Evolutionary conservation across 1,284 basidiomycete genomes (phyloP).

Genomic region (Ceratobasidium papillatum): DNA sequence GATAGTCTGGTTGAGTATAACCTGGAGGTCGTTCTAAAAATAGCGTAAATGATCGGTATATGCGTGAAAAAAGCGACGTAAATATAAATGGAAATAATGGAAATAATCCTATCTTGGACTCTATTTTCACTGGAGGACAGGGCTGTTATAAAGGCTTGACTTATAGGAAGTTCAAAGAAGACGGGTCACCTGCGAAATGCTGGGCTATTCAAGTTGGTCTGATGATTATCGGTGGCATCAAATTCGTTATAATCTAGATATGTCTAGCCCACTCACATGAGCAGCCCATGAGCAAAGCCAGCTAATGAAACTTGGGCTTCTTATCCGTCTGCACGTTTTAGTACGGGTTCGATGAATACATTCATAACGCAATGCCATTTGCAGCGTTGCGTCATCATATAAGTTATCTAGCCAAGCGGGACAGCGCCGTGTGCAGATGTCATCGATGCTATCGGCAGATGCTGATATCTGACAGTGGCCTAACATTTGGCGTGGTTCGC

Average conservation of each 20-base stretch:
- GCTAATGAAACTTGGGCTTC: background rate
- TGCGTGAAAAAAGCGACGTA: no score
- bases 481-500: background rate
- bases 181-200: no score
- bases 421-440: constrained; percentile 5
- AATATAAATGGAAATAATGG: no score
- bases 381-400: background rate
- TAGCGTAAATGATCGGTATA: no score
- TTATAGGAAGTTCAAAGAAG: no score
- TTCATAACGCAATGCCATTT: background rate
- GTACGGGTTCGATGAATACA: background rate
- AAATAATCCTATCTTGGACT: no score
- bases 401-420: background rate
- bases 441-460: background rate
- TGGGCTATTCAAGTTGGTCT: no score
- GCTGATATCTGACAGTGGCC: background rate
- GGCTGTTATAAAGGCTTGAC: no score
- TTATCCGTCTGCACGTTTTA: background rate
- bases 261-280: background rate
- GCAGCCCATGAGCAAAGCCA: background rate
- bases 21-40: no score
- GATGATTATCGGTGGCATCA: background rate
- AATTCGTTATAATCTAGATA: background rate
- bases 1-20: no score
- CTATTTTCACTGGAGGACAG: no score